Evolutionary conservation across 2,329 filamentous ascomycete genomes (phyloP).

Genomic region (Clonostachys rosea): DNA sequence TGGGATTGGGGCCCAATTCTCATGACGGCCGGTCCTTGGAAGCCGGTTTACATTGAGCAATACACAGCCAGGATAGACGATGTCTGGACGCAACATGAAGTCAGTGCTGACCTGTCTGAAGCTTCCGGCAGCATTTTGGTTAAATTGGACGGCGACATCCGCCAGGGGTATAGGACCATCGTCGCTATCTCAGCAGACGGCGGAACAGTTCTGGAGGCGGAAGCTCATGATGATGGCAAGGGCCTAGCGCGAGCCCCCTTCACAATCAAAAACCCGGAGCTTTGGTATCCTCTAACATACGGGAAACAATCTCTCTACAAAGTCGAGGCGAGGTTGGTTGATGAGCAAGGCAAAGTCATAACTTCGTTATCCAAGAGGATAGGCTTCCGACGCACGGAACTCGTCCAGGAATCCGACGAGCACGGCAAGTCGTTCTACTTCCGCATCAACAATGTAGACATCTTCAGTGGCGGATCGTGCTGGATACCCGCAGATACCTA

Average conservation of each 20-base stretch:
- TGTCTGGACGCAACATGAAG: conserved; percentile 37
- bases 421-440: conserved; percentile 74
- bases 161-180: conserved; percentile 11
- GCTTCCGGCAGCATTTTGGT: conserved; percentile 2
- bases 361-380: conserved; percentile 45
- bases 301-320: conserved; percentile 66
- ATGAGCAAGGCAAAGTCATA: conserved; percentile 22
- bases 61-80: conserved; percentile 56
- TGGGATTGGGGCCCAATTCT: conserved; percentile 69
- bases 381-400: conserved; percentile 56
- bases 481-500: conserved; percentile 79
- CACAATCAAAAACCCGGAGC: conserved; percentile 36
- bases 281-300: conserved; percentile 72
- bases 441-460: conserved; percentile 63
- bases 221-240: conserved; percentile 56
- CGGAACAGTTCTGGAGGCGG: conserved; percentile 13
- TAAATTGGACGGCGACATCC: conserved; percentile 12
- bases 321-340: conserved; percentile 49
- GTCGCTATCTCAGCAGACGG: conserved; percentile 15
- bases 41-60: conserved; percentile 59
- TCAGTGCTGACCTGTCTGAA: conserved; percentile 25
- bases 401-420: conserved; percentile 49
- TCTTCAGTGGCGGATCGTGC: conserved; percentile 73
- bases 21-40: conserved; percentile 62
- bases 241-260: conserved; percentile 2